phyloP scores from a whole-genome alignment of 148 eudicot species.

The Suaeda aralocaspica region DNA sequence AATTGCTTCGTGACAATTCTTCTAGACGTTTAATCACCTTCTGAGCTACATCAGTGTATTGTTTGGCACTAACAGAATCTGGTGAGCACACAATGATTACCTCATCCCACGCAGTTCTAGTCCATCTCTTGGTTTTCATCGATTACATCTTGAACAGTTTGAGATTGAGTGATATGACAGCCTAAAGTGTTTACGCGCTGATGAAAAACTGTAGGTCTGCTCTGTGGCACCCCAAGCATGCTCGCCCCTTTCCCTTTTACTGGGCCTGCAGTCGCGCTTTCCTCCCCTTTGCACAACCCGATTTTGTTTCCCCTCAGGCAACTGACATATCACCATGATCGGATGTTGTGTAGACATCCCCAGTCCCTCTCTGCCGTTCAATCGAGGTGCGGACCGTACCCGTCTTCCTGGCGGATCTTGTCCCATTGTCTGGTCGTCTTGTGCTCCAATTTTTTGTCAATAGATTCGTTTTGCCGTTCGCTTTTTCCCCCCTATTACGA shows the following conservation, averaged over 20 bases:
- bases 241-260: no score
- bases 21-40: conserved; percentile 52
- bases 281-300: conserved; percentile 82
- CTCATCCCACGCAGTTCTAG: conserved; percentile 78
- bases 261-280: no score
- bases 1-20: conserved; percentile 40
- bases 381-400: no score
- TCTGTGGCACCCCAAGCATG: background rate
- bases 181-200: no score
- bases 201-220: background rate
- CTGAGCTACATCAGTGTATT: conserved; percentile 55
- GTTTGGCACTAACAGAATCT: conserved; percentile 53
- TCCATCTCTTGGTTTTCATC: conserved; percentile 62
- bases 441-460: no score
- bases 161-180: background rate
- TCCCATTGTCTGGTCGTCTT: no score
- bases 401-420: no score
- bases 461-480: no score
- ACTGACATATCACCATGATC: no score
- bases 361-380: no score
- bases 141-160: background rate
- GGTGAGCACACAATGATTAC: conserved; percentile 73
- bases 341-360: no score
- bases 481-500: no score
- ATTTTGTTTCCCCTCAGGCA: conserved; percentile 83